Conservation (phyloP, 2,329 filamentous ascomycete species). For the Fusarium mexicanum region DNA sequence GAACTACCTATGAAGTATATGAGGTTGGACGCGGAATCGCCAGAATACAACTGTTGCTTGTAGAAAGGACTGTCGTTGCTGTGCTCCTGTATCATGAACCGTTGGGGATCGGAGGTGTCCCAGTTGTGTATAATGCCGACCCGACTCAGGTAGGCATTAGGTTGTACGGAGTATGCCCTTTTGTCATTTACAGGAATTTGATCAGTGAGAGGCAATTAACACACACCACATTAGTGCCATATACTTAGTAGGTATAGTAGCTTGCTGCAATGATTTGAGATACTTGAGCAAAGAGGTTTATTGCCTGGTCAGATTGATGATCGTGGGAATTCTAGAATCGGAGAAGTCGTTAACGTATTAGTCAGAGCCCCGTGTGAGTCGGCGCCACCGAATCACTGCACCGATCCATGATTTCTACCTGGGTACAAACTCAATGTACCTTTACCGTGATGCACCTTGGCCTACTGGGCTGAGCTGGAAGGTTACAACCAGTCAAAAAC, state of each 20-base stretch:
- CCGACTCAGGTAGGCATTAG: not conserved
- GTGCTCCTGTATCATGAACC: constrained; percentile 8
- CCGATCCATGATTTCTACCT: not conserved
- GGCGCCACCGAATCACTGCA: not conserved
- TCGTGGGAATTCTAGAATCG: constrained; percentile 26
- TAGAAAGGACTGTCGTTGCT: constrained; percentile 4
- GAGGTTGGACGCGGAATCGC: not conserved
- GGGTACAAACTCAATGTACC: not conserved
- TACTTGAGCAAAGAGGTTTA: not conserved
- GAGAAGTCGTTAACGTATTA: constrained; percentile 22
- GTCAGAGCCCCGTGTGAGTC: constrained; percentile 16
- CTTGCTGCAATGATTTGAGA: constrained; percentile 29
- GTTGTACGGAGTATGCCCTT: not conserved
- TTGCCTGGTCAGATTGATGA: constrained; percentile 13
- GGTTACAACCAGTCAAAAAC: not conserved
- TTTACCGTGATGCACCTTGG: not conserved
- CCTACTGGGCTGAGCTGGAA: not conserved
- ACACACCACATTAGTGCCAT: constrained; percentile 1
- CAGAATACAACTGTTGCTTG: constrained; percentile 1
- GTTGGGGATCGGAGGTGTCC: not conserved
- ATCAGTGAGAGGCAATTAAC: not conserved
- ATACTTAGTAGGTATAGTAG: not conserved
- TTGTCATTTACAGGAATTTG: not conserved
- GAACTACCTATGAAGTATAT: not conserved
- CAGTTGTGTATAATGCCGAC: not conserved